phyloP scores from a whole-genome alignment of 768 basidiomycete species.

The Lentinula raphanica region DNA sequence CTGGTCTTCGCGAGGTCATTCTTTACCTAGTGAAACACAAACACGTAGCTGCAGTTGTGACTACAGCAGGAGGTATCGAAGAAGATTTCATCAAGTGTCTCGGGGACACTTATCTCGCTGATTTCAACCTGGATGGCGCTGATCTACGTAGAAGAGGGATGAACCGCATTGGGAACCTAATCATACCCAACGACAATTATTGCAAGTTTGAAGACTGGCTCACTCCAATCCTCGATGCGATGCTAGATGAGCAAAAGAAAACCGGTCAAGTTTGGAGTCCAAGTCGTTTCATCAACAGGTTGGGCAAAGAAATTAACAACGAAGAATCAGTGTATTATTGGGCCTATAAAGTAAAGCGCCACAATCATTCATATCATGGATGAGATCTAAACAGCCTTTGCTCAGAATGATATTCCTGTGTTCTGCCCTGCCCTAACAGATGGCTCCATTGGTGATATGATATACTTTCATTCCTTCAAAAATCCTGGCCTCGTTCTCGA shows the following conservation, averaged over 20 bases:
- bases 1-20: slow-evolving; percentile 91
- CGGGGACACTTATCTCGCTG: slow-evolving; percentile 92
- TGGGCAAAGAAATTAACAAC: slow-evolving; percentile 97
- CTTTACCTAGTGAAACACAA: slow-evolving; percentile 89
- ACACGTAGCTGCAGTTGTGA: slow-evolving; percentile 85
- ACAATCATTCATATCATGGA: slow-evolving; percentile 11
- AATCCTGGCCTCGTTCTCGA: slow-evolving; percentile 82
- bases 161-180: slow-evolving; percentile 94
- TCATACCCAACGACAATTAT: slow-evolving; percentile 98
- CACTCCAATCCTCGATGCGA: slow-evolving; percentile 83
- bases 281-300: slow-evolving; percentile 83
- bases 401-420: slow-evolving; percentile 94
- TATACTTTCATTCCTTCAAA: slow-evolving; percentile 96
- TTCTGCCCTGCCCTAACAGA: slow-evolving; percentile 98
- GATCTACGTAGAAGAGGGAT: slow-evolving; percentile 83
- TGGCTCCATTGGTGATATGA: slow-evolving; percentile 97
- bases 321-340: slow-evolving; percentile 99
- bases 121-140: slow-evolving; percentile 89
- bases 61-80: slow-evolving; percentile 97
- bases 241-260: slow-evolving; percentile 84
- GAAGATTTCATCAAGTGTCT: slow-evolving; percentile 99
- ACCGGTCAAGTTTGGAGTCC: slow-evolving; percentile 79
- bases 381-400: slow-evolving; percentile 12
- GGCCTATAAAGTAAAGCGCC: slow-evolving; percentile 88
- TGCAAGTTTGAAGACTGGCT: slow-evolving; percentile 99